A percentile compares a stretch with the other conserved stretches of the same genome.
phyloP scores from a whole-genome alignment of 2,329 filamentous ascomycete genomes.

The Bipolaris bicolor region DNA sequence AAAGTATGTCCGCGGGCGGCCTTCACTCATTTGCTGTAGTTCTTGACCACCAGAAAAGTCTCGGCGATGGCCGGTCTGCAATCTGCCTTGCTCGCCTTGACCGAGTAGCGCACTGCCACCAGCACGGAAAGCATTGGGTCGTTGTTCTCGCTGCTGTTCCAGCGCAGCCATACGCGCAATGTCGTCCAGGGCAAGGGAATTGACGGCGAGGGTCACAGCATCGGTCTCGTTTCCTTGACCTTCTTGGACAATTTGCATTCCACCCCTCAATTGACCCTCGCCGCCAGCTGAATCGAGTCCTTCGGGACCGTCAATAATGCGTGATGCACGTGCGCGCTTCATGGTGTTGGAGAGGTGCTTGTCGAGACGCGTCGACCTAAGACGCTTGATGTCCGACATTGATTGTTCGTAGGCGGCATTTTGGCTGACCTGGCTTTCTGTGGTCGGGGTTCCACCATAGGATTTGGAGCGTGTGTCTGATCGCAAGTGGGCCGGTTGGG shows the following conservation, averaged over 20 bases:
- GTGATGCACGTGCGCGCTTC: conserved; percentile 85
- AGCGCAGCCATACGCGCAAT: conserved; percentile 95
- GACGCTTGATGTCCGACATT: conserved; percentile 88
- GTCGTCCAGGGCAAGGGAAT: conserved; percentile 92
- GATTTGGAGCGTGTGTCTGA: conserved; percentile 76
- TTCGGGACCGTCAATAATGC: conserved; percentile 88
- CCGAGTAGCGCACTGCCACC: conserved; percentile 72
- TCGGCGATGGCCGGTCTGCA: conserved; percentile 73
- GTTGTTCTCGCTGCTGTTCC: conserved; percentile 90
- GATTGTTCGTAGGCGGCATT: conserved; percentile 83
- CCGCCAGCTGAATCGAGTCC: conserved; percentile 71
- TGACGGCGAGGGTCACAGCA: conserved; percentile 85
- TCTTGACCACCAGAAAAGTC: conserved; percentile 65
- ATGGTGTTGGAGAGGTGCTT: conserved; percentile 93
- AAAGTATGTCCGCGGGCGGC: conserved; percentile 79
- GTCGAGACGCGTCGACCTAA: conserved; percentile 92
- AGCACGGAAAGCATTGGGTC: conserved; percentile 78
- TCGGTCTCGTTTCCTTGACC: conserved; percentile 72
- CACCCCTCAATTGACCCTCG: conserved; percentile 63
- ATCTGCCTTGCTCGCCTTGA: conserved; percentile 66
- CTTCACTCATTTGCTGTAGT: conserved; percentile 58
- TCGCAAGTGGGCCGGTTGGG: conserved; percentile 62
- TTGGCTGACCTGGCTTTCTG: conserved; percentile 63
- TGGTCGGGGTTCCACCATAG: conserved; percentile 65
- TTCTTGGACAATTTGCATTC: conserved; percentile 82